Conservation (phyloP, 1,284 basidiomycete genomes). For the Puccinia polysora region DNA sequence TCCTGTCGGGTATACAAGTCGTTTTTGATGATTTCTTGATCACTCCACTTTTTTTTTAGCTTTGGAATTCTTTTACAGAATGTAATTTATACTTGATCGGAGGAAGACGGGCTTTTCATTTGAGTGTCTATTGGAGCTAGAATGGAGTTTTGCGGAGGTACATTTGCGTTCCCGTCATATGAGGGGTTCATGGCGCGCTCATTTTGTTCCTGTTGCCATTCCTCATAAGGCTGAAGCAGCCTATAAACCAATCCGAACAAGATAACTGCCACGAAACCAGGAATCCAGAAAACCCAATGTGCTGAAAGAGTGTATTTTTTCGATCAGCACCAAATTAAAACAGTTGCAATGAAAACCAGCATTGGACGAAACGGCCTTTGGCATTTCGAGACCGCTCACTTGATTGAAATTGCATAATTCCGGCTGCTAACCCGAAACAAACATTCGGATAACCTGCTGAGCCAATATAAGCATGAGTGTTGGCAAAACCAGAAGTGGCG, state of each 20-base stretch:
- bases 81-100: no score
- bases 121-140: no score
- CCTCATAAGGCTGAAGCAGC: conserved; percentile 29
- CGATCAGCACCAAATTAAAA: neutral
- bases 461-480: conserved; percentile 25
- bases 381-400: conserved; percentile 3
- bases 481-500: conserved; percentile 31
- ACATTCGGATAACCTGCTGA: conserved; percentile 32
- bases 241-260: conserved; percentile 8
- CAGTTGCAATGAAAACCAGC: neutral
- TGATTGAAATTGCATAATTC: conserved; percentile 37
- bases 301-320: neutral
- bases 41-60: no score
- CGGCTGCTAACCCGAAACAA: conserved; percentile 34
- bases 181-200: neutral
- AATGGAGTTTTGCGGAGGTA: no score
- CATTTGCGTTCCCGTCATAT: no score
- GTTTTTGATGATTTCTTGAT: no score
- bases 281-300: conserved; percentile 41
- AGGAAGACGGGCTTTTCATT: no score
- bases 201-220: neutral
- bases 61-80: no score
- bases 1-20: no score
- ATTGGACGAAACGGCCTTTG: neutral
- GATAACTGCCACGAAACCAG: conserved; percentile 17